phyloP scores from a whole-genome alignment of 495 filamentous ascomycete species.

The Annulohypoxylon moriforme region DNA sequence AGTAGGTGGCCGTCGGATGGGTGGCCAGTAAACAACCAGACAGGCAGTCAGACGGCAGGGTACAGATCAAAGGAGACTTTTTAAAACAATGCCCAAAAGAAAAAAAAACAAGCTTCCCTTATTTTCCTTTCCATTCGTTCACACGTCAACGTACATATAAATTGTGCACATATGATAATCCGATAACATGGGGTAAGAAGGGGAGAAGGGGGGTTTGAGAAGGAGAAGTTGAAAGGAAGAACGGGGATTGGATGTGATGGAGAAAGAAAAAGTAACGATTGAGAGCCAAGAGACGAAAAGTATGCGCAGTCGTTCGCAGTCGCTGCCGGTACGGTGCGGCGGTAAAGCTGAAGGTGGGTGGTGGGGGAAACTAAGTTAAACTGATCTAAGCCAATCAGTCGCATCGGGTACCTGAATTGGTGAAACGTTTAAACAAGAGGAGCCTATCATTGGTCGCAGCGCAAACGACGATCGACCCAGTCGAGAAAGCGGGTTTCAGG shows the following conservation, averaged over 20 bases:
- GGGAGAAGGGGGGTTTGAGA: background rate
- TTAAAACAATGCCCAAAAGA: slow-evolving; percentile 31
- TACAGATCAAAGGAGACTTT: slow-evolving; percentile 6
- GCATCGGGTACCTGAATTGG: slow-evolving; percentile 43
- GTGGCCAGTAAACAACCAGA: slow-evolving; percentile 13
- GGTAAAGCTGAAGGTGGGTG: slow-evolving; percentile 35
- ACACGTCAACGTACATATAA: slow-evolving; percentile 5
- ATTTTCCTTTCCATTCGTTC: slow-evolving; percentile 5
- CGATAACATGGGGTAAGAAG: background rate
- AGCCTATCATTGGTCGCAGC: slow-evolving; percentile 31
- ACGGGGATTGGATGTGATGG: slow-evolving; percentile 13
- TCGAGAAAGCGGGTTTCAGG: slow-evolving; percentile 42
- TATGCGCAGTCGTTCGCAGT: slow-evolving; percentile 29
- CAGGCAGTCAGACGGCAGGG: slow-evolving; percentile 7
- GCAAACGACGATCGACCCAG: slow-evolving; percentile 27
- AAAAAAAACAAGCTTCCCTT: slow-evolving; percentile 31
- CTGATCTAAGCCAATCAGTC: slow-evolving; percentile 35
- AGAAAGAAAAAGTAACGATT: background rate
- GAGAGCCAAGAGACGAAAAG: slow-evolving; percentile 25
- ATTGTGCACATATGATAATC: background rate
- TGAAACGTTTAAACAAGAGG: slow-evolving; percentile 30
- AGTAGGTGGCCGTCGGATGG: slow-evolving; percentile 36
- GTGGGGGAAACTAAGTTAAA: slow-evolving; percentile 28
- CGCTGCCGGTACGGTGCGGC: slow-evolving; percentile 30
- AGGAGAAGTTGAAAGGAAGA: background rate